Evolutionary conservation across 2,329 filamentous ascomycete species (phyloP).

Genomic region (Fusarium camptoceras): DNA sequence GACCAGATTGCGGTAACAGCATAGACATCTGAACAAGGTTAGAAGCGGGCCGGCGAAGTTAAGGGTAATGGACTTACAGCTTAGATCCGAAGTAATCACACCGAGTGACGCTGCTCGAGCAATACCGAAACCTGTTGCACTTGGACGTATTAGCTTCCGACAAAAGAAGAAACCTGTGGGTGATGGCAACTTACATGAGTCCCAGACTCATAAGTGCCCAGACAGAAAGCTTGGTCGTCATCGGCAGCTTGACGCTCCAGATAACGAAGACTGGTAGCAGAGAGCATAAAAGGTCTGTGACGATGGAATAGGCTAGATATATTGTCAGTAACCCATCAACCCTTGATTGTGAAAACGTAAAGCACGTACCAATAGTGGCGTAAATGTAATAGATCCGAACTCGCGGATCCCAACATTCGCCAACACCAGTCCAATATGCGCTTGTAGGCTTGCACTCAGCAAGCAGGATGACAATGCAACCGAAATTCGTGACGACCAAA

Average conservation of each 20-base stretch:
- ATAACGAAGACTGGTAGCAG: constrained; percentile 49
- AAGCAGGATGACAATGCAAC: constrained; percentile 49
- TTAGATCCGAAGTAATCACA: constrained; percentile 36
- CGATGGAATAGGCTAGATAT: constrained; percentile 30
- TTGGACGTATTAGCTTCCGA: constrained; percentile 5
- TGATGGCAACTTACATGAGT: constrained; percentile 22
- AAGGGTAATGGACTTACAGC: constrained; percentile 16
- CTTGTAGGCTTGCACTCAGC: constrained; percentile 50
- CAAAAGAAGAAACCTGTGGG: rapidly evolving
- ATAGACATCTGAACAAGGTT: constrained; percentile 43
- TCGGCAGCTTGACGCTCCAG: constrained; percentile 50
- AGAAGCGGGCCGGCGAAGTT: neutral
- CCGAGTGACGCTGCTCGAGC: constrained; percentile 39
- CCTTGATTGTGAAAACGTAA: neutral
- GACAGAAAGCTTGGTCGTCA: constrained; percentile 48
- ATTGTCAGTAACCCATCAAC: neutral
- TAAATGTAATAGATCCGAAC: constrained; percentile 52
- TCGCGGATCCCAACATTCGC: constrained; percentile 48
- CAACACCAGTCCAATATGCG: constrained; percentile 49
- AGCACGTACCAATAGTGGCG: constrained; percentile 44
- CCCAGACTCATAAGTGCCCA: constrained; percentile 52
- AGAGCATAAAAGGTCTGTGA: constrained; percentile 37
- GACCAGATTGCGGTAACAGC: constrained; percentile 54
- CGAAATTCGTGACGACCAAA: constrained; percentile 49
- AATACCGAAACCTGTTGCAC: constrained; percentile 39